Conservation (phyloP, 2,329 filamentous ascomycete species). For the Curvularia spicifera region DNA sequence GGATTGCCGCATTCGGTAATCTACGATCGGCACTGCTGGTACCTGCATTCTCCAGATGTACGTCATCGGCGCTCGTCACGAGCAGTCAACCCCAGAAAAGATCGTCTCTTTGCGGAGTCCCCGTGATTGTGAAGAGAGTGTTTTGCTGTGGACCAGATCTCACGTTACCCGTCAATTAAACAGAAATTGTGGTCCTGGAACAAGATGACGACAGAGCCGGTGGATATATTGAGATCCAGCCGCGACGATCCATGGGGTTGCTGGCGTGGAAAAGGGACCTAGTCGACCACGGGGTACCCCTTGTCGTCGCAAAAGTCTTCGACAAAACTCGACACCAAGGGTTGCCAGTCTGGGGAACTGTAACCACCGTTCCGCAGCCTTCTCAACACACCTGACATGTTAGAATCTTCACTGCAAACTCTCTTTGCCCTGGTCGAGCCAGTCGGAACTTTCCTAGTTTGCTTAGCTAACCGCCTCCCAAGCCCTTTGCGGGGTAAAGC, state of each 20-base stretch:
- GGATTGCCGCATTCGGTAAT: slow-evolving; percentile 13
- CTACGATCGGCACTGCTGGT: slow-evolving; percentile 15
- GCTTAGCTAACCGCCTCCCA: slow-evolving; percentile 11
- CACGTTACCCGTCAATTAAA: not conserved
- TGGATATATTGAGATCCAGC: not conserved
- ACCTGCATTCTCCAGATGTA: slow-evolving; percentile 19
- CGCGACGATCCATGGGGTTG: slow-evolving; percentile 12
- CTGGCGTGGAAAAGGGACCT: slow-evolving; percentile 2
- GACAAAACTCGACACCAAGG: slow-evolving; percentile 8
- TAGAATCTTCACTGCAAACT: slow-evolving; percentile 13
- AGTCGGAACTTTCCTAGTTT: slow-evolving; percentile 10
- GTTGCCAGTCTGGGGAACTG: slow-evolving; percentile 16
- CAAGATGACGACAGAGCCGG: slow-evolving; percentile 1
- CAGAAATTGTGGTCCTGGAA: slow-evolving; percentile 4
- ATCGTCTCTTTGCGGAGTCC: slow-evolving; percentile 8
- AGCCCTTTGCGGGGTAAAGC: slow-evolving; percentile 10
- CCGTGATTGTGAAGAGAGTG: slow-evolving; percentile 1
- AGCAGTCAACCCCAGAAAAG: slow-evolving; percentile 11
- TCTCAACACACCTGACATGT: slow-evolving; percentile 12
- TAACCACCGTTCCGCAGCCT: slow-evolving; percentile 10
- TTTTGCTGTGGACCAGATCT: slow-evolving; percentile 5
- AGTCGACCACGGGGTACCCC: slow-evolving; percentile 3
- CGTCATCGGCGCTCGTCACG: slow-evolving; percentile 9
- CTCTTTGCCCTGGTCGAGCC: slow-evolving; percentile 11
- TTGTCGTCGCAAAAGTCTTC: not conserved